Evolutionary conservation across 2,329 filamentous ascomycete species (phyloP).

Genomic region (Apiospora rasikravindrae): DNA sequence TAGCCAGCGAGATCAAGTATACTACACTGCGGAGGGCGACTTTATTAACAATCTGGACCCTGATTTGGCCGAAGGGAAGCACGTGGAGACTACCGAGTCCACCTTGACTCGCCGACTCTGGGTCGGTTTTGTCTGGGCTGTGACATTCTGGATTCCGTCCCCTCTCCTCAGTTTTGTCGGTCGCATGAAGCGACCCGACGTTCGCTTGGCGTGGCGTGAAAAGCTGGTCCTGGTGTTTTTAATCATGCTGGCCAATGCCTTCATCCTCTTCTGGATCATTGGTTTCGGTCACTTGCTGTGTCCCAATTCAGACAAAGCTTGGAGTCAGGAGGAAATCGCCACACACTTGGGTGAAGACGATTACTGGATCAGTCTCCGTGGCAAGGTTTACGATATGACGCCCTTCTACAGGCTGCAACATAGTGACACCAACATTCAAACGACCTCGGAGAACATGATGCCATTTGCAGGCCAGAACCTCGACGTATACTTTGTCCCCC

Average conservation of each 20-base stretch:
- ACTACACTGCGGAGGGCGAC: slow-evolving; percentile 74
- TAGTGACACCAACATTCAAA: slow-evolving; percentile 72
- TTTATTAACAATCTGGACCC: slow-evolving; percentile 75
- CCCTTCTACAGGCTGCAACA: slow-evolving; percentile 88
- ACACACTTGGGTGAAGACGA: slow-evolving; percentile 75
- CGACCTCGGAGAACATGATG: slow-evolving; percentile 69
- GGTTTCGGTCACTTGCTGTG: slow-evolving; percentile 84
- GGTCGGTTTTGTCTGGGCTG: slow-evolving; percentile 80
- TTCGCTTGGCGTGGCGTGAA: slow-evolving; percentile 96
- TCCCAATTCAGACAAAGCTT: slow-evolving; percentile 90
- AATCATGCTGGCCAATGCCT: slow-evolving; percentile 80
- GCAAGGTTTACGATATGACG: slow-evolving; percentile 88
- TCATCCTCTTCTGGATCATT: slow-evolving; percentile 91
- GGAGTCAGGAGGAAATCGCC: slow-evolving; percentile 72
- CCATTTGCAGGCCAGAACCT: slow-evolving; percentile 79
- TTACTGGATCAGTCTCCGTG: slow-evolving; percentile 86
- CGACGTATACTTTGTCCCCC: slow-evolving; percentile 84
- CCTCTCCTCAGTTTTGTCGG: slow-evolving; percentile 80
- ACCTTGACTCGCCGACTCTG: slow-evolving; percentile 72
- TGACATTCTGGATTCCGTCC: slow-evolving; percentile 96
- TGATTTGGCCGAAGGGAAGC: slow-evolving; percentile 77
- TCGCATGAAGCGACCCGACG: slow-evolving; percentile 96
- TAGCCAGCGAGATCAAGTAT: slow-evolving; percentile 72
- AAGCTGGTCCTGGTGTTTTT: slow-evolving; percentile 84
- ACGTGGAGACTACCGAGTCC: slow-evolving; percentile 73